A percentile compares a stretch with the other conserved stretches of the same genome.
These are phyloP conservation scores for Mycena indigotica DNA, from an alignment of 768 basidiomycete genomes.

Conservation along the genomic window DNA sequence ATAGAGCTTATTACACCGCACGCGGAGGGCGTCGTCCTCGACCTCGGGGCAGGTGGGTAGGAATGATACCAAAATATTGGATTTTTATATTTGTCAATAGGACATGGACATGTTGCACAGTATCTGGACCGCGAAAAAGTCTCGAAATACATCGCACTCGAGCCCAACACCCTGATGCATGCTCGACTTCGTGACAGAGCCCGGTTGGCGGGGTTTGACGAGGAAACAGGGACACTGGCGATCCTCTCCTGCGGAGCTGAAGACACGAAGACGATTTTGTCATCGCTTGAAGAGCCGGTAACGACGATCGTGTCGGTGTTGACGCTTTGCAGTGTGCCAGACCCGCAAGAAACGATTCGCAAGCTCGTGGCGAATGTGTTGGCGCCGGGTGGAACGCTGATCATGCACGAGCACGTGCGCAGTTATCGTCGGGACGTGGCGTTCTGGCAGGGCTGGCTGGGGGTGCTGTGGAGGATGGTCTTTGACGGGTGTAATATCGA, in stretches of 20 bases:
- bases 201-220: conserved; percentile 50
- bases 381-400: conserved; percentile 62
- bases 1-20: conserved; percentile 50
- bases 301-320: conserved; percentile 69
- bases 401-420: conserved; percentile 72
- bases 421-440: conserved; percentile 53
- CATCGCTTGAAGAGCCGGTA: conserved; percentile 36
- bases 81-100: conserved; percentile 36
- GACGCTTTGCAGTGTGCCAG: conserved; percentile 65
- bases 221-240: conserved; percentile 53
- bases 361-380: conserved; percentile 54
- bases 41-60: conserved; percentile 64
- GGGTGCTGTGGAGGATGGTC: conserved; percentile 60
- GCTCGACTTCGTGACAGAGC: conserved; percentile 52
- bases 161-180: conserved; percentile 73
- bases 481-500: conserved; percentile 71
- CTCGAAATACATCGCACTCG: conserved; percentile 69
- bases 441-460: conserved; percentile 75
- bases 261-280: conserved; percentile 52
- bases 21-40: conserved; percentile 64
- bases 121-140: conserved; percentile 62
- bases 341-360: conserved; percentile 49
- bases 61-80: background rate
- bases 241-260: conserved; percentile 69
- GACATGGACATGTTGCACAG: conserved; percentile 60